phyloP scores from a whole-genome alignment of 495 filamentous ascomycete genomes.

The Xanthoparmelia taractica region DNA sequence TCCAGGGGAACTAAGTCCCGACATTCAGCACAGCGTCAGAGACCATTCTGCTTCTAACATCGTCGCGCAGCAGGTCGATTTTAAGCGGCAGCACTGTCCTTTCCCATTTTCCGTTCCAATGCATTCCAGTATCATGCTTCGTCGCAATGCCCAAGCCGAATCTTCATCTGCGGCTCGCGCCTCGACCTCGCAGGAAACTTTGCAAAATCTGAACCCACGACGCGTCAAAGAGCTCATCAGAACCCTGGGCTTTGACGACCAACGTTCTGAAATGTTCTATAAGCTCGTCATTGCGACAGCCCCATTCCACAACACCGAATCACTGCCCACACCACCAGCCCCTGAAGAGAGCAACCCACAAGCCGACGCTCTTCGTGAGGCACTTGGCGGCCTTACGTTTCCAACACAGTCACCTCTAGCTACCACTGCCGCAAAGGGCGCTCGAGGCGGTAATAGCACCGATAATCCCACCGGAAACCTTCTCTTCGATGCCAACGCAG shows the following conservation, averaged over 20 bases:
- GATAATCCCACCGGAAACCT: not conserved
- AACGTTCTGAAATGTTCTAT: not conserved
- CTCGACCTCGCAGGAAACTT: not conserved
- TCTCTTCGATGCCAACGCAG: not conserved
- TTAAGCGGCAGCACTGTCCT: not conserved
- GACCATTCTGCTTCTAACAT: not conserved
- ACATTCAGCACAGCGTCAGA: not conserved
- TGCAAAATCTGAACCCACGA: not conserved
- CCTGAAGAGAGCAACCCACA: not conserved
- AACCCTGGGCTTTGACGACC: not conserved
- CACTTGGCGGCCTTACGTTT: not conserved
- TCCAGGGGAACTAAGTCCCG: not conserved
- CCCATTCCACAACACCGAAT: not conserved
- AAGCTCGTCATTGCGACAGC: not conserved
- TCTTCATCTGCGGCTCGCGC: not conserved
- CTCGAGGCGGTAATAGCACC: not conserved
- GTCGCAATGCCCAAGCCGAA: not conserved
- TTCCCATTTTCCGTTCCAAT: not conserved
- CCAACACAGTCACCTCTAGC: not conserved
- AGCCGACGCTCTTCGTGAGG: not conserved
- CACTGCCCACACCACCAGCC: not conserved
- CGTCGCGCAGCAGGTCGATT: not conserved
- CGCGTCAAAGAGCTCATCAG: slow-evolving; percentile 3
- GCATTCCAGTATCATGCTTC: slow-evolving; percentile 1
- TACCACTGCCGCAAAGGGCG: not conserved